phyloP scores from a whole-genome alignment of 2,329 filamentous ascomycete genomes.

The Truncatella angustata region DNA sequence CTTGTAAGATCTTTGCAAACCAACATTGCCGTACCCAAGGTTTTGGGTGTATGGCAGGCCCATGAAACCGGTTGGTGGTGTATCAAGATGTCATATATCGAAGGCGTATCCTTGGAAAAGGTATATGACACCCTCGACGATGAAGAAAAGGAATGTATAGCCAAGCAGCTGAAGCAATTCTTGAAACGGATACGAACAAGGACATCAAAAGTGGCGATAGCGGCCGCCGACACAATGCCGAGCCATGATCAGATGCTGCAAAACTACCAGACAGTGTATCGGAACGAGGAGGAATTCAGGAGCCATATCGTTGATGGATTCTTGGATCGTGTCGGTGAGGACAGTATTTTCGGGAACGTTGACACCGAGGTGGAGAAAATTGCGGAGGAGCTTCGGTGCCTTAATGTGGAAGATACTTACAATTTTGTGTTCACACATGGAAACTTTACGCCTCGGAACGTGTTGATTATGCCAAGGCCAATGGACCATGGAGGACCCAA shows the following conservation, averaged over 20 bases:
- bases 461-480: background rate
- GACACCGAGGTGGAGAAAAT: background rate
- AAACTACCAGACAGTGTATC: background rate
- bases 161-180: background rate
- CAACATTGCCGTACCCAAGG: background rate
- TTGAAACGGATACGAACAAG: background rate
- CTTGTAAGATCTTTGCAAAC: background rate
- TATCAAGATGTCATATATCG: background rate
- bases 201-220: background rate
- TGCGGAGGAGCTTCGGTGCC: background rate
- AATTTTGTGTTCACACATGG: background rate
- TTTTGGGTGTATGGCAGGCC: background rate
- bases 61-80: background rate
- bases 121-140: background rate
- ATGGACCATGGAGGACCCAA: background rate
- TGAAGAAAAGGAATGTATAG: background rate
- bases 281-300: background rate
- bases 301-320: background rate
- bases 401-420: background rate
- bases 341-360: background rate
- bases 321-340: background rate
- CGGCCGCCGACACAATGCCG: background rate
- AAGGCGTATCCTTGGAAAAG: background rate
- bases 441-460: background rate
- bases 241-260: background rate